Evolutionary conservation across 352 stramenopile species (phyloP), one percentile per base, ranked within the genome.

Genomic region (Globisporangium paddicum): DNA sequence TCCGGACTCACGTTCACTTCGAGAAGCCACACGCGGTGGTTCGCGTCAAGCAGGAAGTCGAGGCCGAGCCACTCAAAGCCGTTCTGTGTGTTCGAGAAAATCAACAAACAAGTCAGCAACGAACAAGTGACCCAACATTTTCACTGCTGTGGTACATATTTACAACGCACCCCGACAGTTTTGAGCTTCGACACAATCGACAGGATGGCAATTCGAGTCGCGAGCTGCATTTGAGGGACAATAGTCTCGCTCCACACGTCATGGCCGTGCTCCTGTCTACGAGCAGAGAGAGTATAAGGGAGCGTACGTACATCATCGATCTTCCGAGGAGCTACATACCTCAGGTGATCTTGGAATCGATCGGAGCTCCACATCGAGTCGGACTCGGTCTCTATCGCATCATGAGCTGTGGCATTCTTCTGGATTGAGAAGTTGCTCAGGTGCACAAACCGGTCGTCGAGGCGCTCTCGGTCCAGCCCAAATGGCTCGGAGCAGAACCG

Each of bases 1-100:
- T 96, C 87, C 0, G 87, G 87, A 63, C 82, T 95, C 7, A 96
- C 84, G 57, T 96, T 96, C 18, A 94, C 87, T 47, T 96, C 87
- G 2, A 96, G 67, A 6, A 96, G 70, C 84, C 82, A 94, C 21
- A 83, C 72, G 9, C 51, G 62, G 19, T 79, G 46, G 21, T 65
- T 56, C 26, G 79, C 69, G 28, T 92, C 86, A 10, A 96, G 54
- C 35, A 96, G 47, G 34, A 95, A 91, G 61, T 96, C 86, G 26
- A 94, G 82, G 0, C 86, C 86, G 26, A 96, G 80, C 86, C 86
- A 96, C 57, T 96, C 86, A 41, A 94, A 94, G 5, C 85, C 85
- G 54, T 64, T 50, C 79, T 93, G 55, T 25, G 47, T n/a, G 26
- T 13, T 35, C 19, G 8, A 42, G 45, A 13, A 62, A 32, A 32